Conservation (phyloP, 345 rosid species). For the Lepidium africanum region DNA sequence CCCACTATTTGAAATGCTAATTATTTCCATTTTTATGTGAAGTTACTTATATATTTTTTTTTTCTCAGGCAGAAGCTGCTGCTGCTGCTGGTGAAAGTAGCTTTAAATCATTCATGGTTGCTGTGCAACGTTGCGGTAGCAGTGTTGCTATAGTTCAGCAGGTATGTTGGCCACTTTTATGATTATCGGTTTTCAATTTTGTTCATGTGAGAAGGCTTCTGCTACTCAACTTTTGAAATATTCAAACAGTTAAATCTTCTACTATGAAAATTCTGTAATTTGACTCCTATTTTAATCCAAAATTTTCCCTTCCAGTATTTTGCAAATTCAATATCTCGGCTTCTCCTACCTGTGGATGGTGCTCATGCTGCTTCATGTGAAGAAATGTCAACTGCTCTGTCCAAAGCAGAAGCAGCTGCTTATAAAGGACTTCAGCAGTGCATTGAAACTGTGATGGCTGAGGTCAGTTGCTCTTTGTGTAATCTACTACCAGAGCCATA, state of each 20-base stretch:
- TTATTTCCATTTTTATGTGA: neutral
- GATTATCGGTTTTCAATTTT: conserved; percentile 4
- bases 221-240: neutral
- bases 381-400: conserved; percentile 98
- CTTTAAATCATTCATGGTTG: conserved; percentile 98
- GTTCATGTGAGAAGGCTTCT: conserved; percentile 9
- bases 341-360: conserved; percentile 94
- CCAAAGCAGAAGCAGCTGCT: conserved; percentile 98
- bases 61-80: conserved; percentile 91
- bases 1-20: neutral
- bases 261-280: neutral
- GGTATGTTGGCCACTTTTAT: conserved; percentile 32
- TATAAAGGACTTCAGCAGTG: conserved; percentile 99
- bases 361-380: conserved; percentile 98
- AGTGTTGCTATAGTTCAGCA: conserved; percentile 97
- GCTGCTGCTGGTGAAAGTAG: conserved; percentile 99
- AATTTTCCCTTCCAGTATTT: conserved; percentile 51
- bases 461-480: conserved; percentile 47
- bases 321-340: conserved; percentile 94
- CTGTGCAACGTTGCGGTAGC: conserved; percentile 94
- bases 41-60: conserved; percentile 18
- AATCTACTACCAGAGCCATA: neutral
- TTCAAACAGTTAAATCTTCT: neutral
- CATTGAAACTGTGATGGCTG: conserved; percentile 99
- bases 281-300: neutral